Evolutionary conservation across 1,139 yeast genomes (phyloP).

Genomic region (Tardiomyces digboiensis): DNA sequence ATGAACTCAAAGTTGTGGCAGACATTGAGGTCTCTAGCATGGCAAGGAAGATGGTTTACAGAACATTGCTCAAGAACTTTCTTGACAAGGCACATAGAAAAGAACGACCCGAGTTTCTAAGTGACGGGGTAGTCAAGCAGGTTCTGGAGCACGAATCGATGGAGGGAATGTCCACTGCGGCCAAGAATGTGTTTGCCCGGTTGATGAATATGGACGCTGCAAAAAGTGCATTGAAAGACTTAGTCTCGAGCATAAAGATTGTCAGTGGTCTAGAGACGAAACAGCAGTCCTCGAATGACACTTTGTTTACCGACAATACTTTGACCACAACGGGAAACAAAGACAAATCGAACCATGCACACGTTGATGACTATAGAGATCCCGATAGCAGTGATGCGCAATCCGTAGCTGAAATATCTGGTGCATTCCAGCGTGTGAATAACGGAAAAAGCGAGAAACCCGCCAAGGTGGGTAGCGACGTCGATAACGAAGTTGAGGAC

Average conservation of each 20-base stretch:
- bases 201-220: slow-evolving; percentile 49
- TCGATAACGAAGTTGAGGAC: slow-evolving; percentile 16
- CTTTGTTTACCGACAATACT: too few relatives aligned
- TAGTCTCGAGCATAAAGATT: slow-evolving; percentile 49
- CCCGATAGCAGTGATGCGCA: slow-evolving; percentile 13
- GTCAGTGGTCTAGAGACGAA: slow-evolving; percentile 37
- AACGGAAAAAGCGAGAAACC: background rate
- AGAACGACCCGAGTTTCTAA: slow-evolving; percentile 12
- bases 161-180: background rate
- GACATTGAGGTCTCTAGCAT: slow-evolving; percentile 14
- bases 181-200: slow-evolving; percentile 36
- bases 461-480: slow-evolving; percentile 3
- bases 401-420: too few relatives aligned
- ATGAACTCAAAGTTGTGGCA: slow-evolving; percentile 19
- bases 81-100: slow-evolving; percentile 8
- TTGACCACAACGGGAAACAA: too few relatives aligned
- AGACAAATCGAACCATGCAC: slow-evolving; percentile 9
- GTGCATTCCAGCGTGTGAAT: too few relatives aligned
- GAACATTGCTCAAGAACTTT: slow-evolving; percentile 16
- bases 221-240: slow-evolving; percentile 36
- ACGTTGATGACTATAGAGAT: slow-evolving; percentile 19
- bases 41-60: slow-evolving; percentile 16
- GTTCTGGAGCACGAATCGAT: slow-evolving; percentile 3
- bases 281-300: too few relatives aligned
- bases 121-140: slow-evolving; percentile 2